Evolutionary conservation across 2,329 filamentous ascomycete genomes (phyloP).

Genomic region (Rhexocercosporidium sp.): DNA sequence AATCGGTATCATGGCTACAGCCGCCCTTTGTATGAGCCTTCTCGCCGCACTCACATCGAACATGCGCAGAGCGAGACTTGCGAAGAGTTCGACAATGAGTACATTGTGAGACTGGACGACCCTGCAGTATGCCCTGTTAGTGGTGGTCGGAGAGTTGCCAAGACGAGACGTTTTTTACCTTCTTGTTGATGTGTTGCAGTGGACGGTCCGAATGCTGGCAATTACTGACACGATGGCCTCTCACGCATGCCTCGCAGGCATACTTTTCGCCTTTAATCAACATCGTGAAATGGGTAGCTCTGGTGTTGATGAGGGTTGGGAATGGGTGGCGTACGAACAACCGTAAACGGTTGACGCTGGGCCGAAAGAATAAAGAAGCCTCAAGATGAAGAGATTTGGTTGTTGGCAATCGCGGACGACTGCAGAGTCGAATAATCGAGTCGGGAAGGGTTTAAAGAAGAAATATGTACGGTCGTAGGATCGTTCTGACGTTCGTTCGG

Average conservation of each 20-base stretch:
- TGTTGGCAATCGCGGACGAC: slow-evolving; percentile 39
- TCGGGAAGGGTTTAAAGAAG: slow-evolving; percentile 33
- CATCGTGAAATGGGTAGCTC: slow-evolving; percentile 54
- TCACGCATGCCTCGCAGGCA: slow-evolving; percentile 90
- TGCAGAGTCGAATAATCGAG: slow-evolving; percentile 44
- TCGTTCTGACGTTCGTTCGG: slow-evolving; percentile 7
- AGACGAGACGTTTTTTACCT: slow-evolving; percentile 47
- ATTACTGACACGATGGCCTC: slow-evolving; percentile 98
- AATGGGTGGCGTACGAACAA: slow-evolving; percentile 33
- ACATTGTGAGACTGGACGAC: slow-evolving; percentile 96
- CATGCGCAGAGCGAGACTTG: slow-evolving; percentile 92
- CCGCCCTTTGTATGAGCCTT: slow-evolving; percentile 70
- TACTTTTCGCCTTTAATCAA: slow-evolving; percentile 95
- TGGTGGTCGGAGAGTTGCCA: slow-evolving; percentile 1
- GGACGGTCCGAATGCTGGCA: slow-evolving; percentile 94
- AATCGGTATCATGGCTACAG: slow-evolving; percentile 59
- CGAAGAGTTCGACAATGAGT: slow-evolving; percentile 94
- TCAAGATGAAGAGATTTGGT: slow-evolving; percentile 35
- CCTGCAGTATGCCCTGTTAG: slow-evolving; percentile 46
- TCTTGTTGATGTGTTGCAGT: slow-evolving; percentile 94
- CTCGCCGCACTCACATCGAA: slow-evolving; percentile 94
- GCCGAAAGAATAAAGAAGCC: slow-evolving; percentile 35
- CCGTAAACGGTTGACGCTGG: slow-evolving; percentile 36
- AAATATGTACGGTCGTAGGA: slow-evolving; percentile 13
- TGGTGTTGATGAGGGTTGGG: slow-evolving; percentile 32